Evolutionary conservation across 805 yeast genomes (phyloP).

Genomic region (Candida chilensis): DNA sequence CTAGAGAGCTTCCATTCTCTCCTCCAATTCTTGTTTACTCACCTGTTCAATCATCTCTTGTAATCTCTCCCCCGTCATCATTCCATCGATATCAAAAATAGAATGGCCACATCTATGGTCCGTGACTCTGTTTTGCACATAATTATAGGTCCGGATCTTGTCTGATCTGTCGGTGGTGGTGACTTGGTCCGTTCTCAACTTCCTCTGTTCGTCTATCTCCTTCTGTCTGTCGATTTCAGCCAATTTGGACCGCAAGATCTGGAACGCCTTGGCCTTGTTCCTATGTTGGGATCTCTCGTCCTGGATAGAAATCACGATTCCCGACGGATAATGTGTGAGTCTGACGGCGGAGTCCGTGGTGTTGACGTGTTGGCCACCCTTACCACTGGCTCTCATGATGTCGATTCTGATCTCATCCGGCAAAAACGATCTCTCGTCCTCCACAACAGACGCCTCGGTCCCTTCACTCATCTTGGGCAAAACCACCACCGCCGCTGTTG

Average conservation of each 20-base stretch:
- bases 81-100: slow-evolving; percentile 63
- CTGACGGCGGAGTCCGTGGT: slow-evolving; percentile 97
- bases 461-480: slow-evolving; percentile 71
- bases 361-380: slow-evolving; percentile 97
- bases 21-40: slow-evolving; percentile 39
- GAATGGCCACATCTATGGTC: slow-evolving; percentile 87
- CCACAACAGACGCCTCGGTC: slow-evolving; percentile 30
- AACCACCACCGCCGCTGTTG: slow-evolving; percentile 93
- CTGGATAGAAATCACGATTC: slow-evolving; percentile 82
- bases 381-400: slow-evolving; percentile 95
- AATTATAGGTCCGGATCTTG: slow-evolving; percentile 89
- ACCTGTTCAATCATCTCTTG: slow-evolving; percentile 49
- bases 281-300: slow-evolving; percentile 93
- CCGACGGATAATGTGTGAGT: slow-evolving; percentile 85
- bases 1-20: too few relatives aligned
- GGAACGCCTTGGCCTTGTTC: slow-evolving; percentile 88
- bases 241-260: slow-evolving; percentile 70
- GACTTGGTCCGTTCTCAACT: slow-evolving; percentile 73
- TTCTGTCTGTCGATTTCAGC: slow-evolving; percentile 72
- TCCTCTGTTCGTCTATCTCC: slow-evolving; percentile 55
- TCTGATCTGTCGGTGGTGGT: slow-evolving; percentile 85
- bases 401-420: slow-evolving; percentile 89
- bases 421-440: slow-evolving; percentile 61
- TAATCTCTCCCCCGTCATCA: slow-evolving; percentile 50
- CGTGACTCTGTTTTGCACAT: slow-evolving; percentile 84